Base-by-base conservation (phyloP, 257 asterid species). In the Plantago ovata region DNA sequence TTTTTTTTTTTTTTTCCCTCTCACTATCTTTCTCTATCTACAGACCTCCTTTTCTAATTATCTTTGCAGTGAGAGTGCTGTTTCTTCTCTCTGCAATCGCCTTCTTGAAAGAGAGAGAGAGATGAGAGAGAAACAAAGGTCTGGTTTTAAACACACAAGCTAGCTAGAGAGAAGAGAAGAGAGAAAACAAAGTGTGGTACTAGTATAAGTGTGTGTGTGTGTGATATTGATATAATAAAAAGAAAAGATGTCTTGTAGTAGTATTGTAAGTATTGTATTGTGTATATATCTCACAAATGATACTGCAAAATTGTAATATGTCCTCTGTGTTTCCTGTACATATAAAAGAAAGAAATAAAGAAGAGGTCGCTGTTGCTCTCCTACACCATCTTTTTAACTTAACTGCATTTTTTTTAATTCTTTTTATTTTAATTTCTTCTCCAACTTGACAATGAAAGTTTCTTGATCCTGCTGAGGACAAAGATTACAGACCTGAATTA, bases 71-170 rank as follows among this genome's bases (percentile, higher is more conserved):
- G 69, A 71, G 63, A 49, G 69, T 54, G 70, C 51, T 61, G 72
- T 46, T 58, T 77, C 44, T 71, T 78, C 75, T 70, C 81, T 82
- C 88, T 89, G 81, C 84, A 79, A 85, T 85, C 80, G 84, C 79
- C 85, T 81, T 80, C 82, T 72, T 43, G 70, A 79, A 77, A 78
- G 78, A 74, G 72, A 79, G 70, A 62, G 36, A 56, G 65, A 81
- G 62, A 61, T 63, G 64, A 63, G 61, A 62, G 63, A 73, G 50
- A 72, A 20, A 39, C n/a, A n/a, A n/a, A 2, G 33, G 36, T 28
- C 7, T 28, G 36, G 36, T 28, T 28, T 28, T 28, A 28, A 28
- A 28, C 36, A 28, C 36, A 28, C 36, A 28, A 28, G n/a, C n/a
- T n/a, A n/a, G n/a, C n/a, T n/a, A n/a, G n/a, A n/a, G 36, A 3